Percentiles rank a stretch among this genome's conserved stretches.
Conservation (phyloP, 2,329 filamentous ascomycete genomes). For the Emergomyces africanus region DNA sequence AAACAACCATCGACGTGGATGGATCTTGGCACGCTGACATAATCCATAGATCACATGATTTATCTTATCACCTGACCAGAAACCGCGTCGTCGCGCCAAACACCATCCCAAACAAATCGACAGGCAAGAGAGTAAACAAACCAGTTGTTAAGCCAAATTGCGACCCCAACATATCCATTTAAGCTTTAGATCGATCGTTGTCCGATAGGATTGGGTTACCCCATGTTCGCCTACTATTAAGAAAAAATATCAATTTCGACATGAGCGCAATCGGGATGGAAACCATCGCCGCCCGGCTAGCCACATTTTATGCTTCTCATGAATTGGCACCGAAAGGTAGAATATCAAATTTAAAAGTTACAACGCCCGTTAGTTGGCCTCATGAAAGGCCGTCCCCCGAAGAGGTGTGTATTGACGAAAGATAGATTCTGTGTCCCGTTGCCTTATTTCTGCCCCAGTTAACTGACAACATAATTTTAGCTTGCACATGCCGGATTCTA, state of each 20-base stretch:
- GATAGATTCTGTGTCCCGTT: conserved; percentile 2
- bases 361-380: conserved; percentile 57
- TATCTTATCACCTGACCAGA: background rate
- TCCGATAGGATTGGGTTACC: background rate
- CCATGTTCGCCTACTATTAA: background rate
- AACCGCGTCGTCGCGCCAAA: background rate
- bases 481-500: conserved; percentile 87
- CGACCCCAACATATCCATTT: background rate
- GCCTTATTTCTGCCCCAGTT: conserved; percentile 13
- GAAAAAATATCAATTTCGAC: background rate
- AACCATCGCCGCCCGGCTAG: conserved; percentile 63
- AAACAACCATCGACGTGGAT: too few relatives aligned
- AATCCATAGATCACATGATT: background rate
- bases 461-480: conserved; percentile 32
- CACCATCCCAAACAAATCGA: background rate
- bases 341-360: conserved; percentile 51
- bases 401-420: conserved; percentile 38
- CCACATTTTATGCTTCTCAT: conserved; percentile 60
- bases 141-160: background rate
- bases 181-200: background rate
- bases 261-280: conserved; percentile 30
- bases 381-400: conserved; percentile 54
- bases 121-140: background rate
- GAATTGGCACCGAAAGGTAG: conserved; percentile 52
- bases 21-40: background rate